Evolutionary conservation across 2,329 filamentous ascomycete species (phyloP), one percentile per base, ranked within the genome.

Genomic region (Diaporthe citri): DNA sequence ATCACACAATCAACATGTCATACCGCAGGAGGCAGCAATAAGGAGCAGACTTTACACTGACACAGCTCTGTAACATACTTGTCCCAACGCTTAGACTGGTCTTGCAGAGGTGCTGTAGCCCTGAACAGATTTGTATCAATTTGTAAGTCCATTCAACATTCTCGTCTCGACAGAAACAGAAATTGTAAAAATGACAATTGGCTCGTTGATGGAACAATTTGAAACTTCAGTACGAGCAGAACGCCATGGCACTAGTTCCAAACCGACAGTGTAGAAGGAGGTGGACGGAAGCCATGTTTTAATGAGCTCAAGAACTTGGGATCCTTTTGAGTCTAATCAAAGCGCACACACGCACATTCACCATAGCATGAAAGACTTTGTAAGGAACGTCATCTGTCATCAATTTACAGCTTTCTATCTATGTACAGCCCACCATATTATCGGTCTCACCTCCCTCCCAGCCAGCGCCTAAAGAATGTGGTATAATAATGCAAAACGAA

Each of bases 391-490:
- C 64, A 48, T 48, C 43, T 39, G 36, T 39, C 13, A 67, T 67
- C 64, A 69, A 69, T 69, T 69, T 69, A 69, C 64, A 69, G 64
- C 64, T 55, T 55, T 69, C 34, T 55, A 55, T 69, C 34, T 69
- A 69, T 69, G 9, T 69, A 69, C 64, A 69, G 34, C n/a, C 22
- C 64, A n/a, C 64, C 62, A 36, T 25, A 69, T 69, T 69, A 69
- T 69, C n/a, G 9, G 55, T 31, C 34, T 52, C 43, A 41, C 31
- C 46, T 55, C 31, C 28, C 15, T 52, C 36, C 55, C 20, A 55
- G 55, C 43, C 31, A 31, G 25, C 64, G 52, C 64, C 52, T 71
- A 74, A 74, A 52, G 73, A 74, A 69, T 64, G 73, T 74, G 73
- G 73, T 72, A 60, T 72, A 43, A 72, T 74, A 57, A 52, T 52